These are phyloP conservation scores for Mucor irregularis DNA, from an alignment of 371 early-diverging fungal genomes.

Conservation along the genomic window DNA sequence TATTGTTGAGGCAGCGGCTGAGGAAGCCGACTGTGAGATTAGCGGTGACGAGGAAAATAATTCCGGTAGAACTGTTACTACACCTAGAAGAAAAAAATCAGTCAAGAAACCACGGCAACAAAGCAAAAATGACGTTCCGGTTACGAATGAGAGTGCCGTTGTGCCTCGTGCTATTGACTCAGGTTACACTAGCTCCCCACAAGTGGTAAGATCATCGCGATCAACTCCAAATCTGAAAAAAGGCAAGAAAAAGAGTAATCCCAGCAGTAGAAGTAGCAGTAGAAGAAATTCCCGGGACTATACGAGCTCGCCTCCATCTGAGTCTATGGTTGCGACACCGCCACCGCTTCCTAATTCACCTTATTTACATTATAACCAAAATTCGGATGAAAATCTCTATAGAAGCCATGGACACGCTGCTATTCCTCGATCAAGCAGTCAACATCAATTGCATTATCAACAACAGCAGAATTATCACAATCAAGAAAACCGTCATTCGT, in stretches of 20 bases:
- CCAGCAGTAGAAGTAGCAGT: constrained; percentile 8
- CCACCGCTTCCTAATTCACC: constrained; percentile 10
- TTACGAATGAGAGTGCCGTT: not conserved
- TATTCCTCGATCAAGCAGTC: constrained; percentile 11
- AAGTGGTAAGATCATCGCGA: constrained; percentile 31
- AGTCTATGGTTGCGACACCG: constrained; percentile 2
- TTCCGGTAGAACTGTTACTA: not conserved
- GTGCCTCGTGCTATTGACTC: not conserved
- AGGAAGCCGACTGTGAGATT: constrained; percentile 13
- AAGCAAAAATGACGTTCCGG: too few species aligned
- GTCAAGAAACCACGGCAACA: constrained; percentile 9
- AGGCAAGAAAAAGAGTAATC: constrained; percentile 18
- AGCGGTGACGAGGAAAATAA: constrained; percentile 16
- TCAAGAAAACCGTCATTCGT: constrained; percentile 8
- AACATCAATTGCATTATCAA: constrained; percentile 9
- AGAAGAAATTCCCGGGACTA: constrained; percentile 19
- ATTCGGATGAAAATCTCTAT: constrained; percentile 2
- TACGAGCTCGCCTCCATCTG: constrained; percentile 9
- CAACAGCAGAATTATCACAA: constrained; percentile 1
- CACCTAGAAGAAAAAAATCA: constrained; percentile 7
- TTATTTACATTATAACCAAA: not conserved
- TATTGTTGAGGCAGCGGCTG: not conserved
- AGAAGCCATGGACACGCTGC: not conserved
- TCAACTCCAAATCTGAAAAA: constrained; percentile 40
- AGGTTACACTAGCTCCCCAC: not conserved